Percentiles rank a stretch among this genome's conserved stretches.
Conservation (phyloP, 2,329 filamentous ascomycete genomes). For the Xylariaceae sp. region DNA sequence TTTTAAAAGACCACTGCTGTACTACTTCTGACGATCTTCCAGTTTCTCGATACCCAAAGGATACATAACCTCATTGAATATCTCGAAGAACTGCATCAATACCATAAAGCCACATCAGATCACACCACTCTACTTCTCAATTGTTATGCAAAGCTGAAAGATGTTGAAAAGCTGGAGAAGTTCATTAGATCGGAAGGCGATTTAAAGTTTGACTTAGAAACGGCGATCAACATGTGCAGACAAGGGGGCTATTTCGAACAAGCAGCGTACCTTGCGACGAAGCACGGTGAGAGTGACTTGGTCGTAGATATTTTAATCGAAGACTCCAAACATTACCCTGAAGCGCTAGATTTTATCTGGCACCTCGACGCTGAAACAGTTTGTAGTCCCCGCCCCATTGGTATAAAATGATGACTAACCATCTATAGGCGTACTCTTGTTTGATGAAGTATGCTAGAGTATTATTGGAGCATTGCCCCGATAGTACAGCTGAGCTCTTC, state of each 20-base stretch:
- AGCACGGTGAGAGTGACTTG: constrained; percentile 90
- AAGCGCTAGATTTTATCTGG: constrained; percentile 92
- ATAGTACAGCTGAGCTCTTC: constrained; percentile 84
- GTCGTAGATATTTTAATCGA: constrained; percentile 97
- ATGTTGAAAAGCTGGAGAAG: constrained; percentile 92
- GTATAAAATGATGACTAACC: background rate
- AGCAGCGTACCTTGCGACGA: constrained; percentile 91
- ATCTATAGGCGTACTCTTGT: constrained; percentile 75
- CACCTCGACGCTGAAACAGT: constrained; percentile 80
- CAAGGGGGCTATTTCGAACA: constrained; percentile 98
- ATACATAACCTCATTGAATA: constrained; percentile 98
- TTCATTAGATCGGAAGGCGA: constrained; percentile 97
- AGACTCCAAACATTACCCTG: constrained; percentile 87
- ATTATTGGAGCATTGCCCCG: constrained; percentile 83
- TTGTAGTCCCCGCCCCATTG: constrained; percentile 43
- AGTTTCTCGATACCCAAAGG: constrained; percentile 95
- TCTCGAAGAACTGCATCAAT: constrained; percentile 93
- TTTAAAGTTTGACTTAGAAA: constrained; percentile 95
- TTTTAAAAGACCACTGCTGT: background rate
- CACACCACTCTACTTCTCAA: constrained; percentile 95
- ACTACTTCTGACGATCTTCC: constrained; percentile 31
- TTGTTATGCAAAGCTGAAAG: constrained; percentile 97
- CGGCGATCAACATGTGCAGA: constrained; percentile 95
- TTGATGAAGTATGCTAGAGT: constrained; percentile 96
- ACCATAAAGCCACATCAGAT: constrained; percentile 89